Conservation (phyloP, 305 asterid genomes). For the Euphrasia arctica region DNA sequence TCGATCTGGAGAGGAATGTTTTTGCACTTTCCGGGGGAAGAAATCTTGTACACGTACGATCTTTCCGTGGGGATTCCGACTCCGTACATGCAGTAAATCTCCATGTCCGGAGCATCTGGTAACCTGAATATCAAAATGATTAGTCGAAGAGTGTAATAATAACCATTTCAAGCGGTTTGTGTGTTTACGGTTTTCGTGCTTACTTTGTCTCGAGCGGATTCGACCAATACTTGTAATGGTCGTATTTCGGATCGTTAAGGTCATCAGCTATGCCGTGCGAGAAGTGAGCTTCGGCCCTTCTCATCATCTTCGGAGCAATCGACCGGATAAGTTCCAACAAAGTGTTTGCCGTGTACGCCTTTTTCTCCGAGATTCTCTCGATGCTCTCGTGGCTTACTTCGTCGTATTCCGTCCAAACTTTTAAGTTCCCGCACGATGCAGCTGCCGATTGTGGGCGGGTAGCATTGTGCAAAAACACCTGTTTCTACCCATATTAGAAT, state of each 20-base stretch:
- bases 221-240: conserved; percentile 90
- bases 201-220: conserved; percentile 95
- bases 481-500: conserved; percentile 16
- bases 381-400: conserved; percentile 55
- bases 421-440: conserved; percentile 44
- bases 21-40: conserved; percentile 53
- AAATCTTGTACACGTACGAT: conserved; percentile 67
- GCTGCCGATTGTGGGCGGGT: background rate
- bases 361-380: conserved; percentile 43
- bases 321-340: conserved; percentile 64
- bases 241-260: conserved; percentile 74
- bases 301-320: conserved; percentile 91
- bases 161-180: background rate
- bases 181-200: conserved; percentile 20
- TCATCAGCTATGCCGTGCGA: conserved; percentile 86
- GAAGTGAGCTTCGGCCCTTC: conserved; percentile 78
- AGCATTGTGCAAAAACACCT: conserved; percentile 34
- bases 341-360: conserved; percentile 57
- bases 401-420: conserved; percentile 75
- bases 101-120: conserved; percentile 88
- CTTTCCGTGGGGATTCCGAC: conserved; percentile 87
- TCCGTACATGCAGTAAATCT: conserved; percentile 75
- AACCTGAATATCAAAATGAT: conserved; percentile 40
- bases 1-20: conserved; percentile 87
- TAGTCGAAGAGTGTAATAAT: too few relatives aligned